Conservation (phyloP, 345 rosid species). For the Arabidopsis thaliana region TAIR10.1 NC_003076.8:5678001-5678500, state of each 20-base stretch:
- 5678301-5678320: conserved; percentile 42
- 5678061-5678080: background rate
- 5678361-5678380: conserved; percentile 6
- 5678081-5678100: background rate
- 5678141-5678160: conserved; percentile 21
- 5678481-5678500: conserved; percentile 33
- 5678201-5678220: conserved; percentile 15
- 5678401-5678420: conserved; percentile 39
- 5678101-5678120: conserved; percentile 6
- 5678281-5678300: conserved; percentile 6
- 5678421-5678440: conserved; percentile 33
- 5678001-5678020: conserved; percentile 32
- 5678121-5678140: conserved; percentile 35
- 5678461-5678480: conserved; percentile 15
- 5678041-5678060: background rate
- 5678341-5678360: conserved; percentile 36
- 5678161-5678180: conserved; percentile 31
- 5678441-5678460: conserved; percentile 42
- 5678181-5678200: conserved; percentile 24
- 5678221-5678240: conserved; percentile 19
- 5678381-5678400: conserved; percentile 32
- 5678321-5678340: conserved; percentile 47
- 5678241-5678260: background rate
- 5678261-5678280: conserved; percentile 1
- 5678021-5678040: background rate